A percentile compares a stretch with the other conserved stretches of the same genome.
phyloP scores from a whole-genome alignment of 139 green algal genomes.

The Micromonas pusilla region DNA sequence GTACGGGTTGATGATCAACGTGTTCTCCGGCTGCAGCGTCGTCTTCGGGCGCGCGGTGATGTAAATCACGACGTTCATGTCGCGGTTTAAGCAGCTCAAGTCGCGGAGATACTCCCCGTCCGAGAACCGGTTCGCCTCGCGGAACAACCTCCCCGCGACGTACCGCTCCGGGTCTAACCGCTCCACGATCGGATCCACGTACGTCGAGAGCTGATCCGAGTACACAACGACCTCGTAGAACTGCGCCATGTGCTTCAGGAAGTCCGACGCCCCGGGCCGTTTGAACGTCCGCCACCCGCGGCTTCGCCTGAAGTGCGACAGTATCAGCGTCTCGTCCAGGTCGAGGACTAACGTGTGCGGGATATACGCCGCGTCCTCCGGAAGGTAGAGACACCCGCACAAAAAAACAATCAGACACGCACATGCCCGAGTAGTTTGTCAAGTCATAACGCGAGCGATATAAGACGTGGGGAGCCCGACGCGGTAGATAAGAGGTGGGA shows the following conservation, averaged over 20 bases:
- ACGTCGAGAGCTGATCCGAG: slow-evolving; percentile 53
- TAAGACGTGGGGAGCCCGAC: too few species aligned
- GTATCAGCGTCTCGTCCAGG: slow-evolving; percentile 84
- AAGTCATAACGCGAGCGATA: too few species aligned
- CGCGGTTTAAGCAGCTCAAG: slow-evolving; percentile 89
- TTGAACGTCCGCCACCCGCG: slow-evolving; percentile 82
- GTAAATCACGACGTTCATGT: slow-evolving; percentile 74
- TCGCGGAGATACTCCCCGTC: slow-evolving; percentile 67
- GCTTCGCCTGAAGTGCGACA: slow-evolving; percentile 78
- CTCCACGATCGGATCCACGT: slow-evolving; percentile 55
- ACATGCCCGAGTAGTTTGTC: too few species aligned
- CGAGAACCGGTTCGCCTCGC: slow-evolving; percentile 80
- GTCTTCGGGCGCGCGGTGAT: slow-evolving; percentile 53
- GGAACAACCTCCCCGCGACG: slow-evolving; percentile 73
- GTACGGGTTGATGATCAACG: slow-evolving; percentile 48
- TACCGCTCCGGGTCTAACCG: slow-evolving; percentile 74
- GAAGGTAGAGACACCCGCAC: too few species aligned
- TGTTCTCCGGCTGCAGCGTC: slow-evolving; percentile 82
- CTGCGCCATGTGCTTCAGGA: slow-evolving; percentile 73
- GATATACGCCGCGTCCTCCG: slow-evolving; percentile 34
- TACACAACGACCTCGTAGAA: slow-evolving; percentile 96
- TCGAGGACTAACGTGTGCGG: slow-evolving; percentile 93
- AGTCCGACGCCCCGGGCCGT: slow-evolving; percentile 81
- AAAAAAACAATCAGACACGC: too few species aligned
- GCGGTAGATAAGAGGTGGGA: too few species aligned